phyloP scores from a whole-genome alignment of 768 basidiomycete genomes.

The Lentinula guzmanii region DNA sequence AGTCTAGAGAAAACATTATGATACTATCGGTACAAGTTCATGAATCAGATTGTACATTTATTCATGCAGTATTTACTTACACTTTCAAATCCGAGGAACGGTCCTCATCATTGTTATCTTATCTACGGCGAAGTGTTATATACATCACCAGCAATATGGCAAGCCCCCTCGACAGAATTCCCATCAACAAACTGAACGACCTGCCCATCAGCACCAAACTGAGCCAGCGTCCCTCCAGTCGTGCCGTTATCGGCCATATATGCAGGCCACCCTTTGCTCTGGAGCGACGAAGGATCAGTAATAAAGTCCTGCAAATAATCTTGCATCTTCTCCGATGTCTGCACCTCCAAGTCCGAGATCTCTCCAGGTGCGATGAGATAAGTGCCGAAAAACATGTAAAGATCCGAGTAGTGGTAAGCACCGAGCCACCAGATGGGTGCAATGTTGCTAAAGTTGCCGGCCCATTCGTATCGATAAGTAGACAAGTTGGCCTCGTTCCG shows the following conservation, averaged over 20 bases:
- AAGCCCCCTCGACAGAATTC: slow-evolving; percentile 6
- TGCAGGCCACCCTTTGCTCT: slow-evolving; percentile 9
- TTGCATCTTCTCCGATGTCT: slow-evolving; percentile 12
- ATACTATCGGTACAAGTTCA: no score
- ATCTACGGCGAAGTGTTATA: not conserved
- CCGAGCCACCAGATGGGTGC: slow-evolving; percentile 7
- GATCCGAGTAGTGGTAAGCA: slow-evolving; percentile 12
- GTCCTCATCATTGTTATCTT: no score
- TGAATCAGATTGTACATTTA: no score
- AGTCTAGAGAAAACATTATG: no score
- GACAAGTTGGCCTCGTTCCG: slow-evolving; percentile 4
- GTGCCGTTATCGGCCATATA: not conserved
- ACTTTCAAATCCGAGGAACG: no score
- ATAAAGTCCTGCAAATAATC: slow-evolving; percentile 13
- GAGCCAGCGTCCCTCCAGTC: slow-evolving; percentile 6
- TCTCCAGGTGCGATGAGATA: slow-evolving; percentile 9
- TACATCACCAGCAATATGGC: slow-evolving; percentile 1
- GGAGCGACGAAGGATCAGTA: slow-evolving; percentile 10
- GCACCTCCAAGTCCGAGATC: slow-evolving; percentile 10
- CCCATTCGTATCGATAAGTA: slow-evolving; percentile 9
- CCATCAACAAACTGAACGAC: slow-evolving; percentile 8
- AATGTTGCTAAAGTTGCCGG: slow-evolving; percentile 7
- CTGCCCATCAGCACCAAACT: slow-evolving; percentile 9
- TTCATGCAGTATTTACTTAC: no score
- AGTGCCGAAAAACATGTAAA: slow-evolving; percentile 17